These are phyloP conservation scores for Solanum chaucha DNA, from an alignment of 257 asterid genomes.

Conservation along the genomic window DNA sequence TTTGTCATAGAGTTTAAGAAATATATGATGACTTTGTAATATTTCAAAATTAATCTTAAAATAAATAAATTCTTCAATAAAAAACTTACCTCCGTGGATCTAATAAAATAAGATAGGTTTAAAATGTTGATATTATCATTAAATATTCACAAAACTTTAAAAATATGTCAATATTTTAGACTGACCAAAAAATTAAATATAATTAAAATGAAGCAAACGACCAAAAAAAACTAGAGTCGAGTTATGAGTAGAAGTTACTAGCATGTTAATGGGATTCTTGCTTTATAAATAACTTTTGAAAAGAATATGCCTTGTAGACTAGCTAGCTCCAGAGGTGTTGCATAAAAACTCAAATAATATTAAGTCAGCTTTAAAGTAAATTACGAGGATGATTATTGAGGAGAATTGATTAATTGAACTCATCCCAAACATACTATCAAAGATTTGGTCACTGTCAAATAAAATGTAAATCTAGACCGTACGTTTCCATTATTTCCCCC, in stretches of 20 bases:
- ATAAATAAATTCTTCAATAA: too few relatives aligned
- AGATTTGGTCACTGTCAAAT: too few relatives aligned
- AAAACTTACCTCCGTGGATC: background rate
- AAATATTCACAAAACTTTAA: too few relatives aligned
- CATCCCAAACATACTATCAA: background rate
- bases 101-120: too few relatives aligned
- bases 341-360: background rate
- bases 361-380: background rate
- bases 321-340: background rate
- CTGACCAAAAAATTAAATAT: background rate
- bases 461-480: background rate
- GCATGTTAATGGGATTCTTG: background rate
- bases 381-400: background rate
- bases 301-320: background rate
- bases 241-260: background rate
- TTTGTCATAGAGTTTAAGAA: background rate
- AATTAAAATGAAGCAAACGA: background rate
- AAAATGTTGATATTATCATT: too few relatives aligned
- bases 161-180: too few relatives aligned
- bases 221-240: background rate
- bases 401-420: background rate
- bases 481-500: background rate
- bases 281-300: background rate
- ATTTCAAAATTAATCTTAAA: background rate
- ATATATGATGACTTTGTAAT: background rate